Conservation (phyloP, 495 filamentous ascomycete genomes). For the Penicillium cosmopolitanum region DNA sequence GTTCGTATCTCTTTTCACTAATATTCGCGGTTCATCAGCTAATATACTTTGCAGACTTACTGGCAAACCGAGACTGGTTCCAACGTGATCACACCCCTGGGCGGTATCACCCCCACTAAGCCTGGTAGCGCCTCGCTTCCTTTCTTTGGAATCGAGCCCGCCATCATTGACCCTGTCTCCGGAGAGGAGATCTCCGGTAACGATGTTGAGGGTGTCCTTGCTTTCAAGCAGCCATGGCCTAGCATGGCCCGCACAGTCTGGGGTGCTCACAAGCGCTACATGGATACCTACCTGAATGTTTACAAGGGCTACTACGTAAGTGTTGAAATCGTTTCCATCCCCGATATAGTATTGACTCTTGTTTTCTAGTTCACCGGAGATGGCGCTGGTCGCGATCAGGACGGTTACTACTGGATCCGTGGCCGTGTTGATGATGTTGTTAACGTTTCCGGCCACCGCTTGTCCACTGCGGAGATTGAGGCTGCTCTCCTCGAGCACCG, state of each 20-base stretch:
- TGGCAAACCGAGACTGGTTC: slow-evolving; percentile 99
- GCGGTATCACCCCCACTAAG: slow-evolving; percentile 59
- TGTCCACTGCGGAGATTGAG: slow-evolving; percentile 98
- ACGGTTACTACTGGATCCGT: slow-evolving; percentile 99
- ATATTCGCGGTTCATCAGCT: slow-evolving; percentile 3
- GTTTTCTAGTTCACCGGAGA: slow-evolving; percentile 87
- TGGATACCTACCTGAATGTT: slow-evolving; percentile 97
- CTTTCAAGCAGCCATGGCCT: slow-evolving; percentile 98
- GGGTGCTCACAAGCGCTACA: slow-evolving; percentile 97
- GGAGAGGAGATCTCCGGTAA: slow-evolving; percentile 94
- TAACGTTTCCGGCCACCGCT: slow-evolving; percentile 93
- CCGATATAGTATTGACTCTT: slow-evolving; percentile 37
- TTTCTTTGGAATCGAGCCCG: slow-evolving; percentile 98
- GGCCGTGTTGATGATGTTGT: slow-evolving; percentile 98
- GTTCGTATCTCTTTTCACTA: slow-evolving; percentile 58
- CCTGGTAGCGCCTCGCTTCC: slow-evolving; percentile 60
- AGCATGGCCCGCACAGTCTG: slow-evolving; percentile 99
- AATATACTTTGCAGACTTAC: slow-evolving; percentile 71
- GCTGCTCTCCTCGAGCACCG: slow-evolving; percentile 92
- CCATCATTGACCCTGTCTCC: slow-evolving; percentile 95
- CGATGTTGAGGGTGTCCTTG: slow-evolving; percentile 96
- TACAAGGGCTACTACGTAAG: slow-evolving; percentile 98
- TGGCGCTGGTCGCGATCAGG: slow-evolving; percentile 94
- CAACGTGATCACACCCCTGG: slow-evolving; percentile 71
- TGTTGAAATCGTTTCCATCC: slow-evolving; percentile 10